phyloP scores from a whole-genome alignment of 140 eudicot genomes.

The Senecio squalidus region DNA sequence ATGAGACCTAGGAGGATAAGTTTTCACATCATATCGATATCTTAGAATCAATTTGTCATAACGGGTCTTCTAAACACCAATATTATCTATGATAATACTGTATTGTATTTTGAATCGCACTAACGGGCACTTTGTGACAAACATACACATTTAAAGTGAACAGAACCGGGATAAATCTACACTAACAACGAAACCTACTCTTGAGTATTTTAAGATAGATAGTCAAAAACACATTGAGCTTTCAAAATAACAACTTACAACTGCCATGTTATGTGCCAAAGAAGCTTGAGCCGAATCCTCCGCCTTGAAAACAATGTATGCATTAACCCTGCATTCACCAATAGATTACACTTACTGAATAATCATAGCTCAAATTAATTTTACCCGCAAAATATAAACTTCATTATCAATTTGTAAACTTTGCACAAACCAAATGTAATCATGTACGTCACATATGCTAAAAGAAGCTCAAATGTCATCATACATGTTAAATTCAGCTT shows the following conservation, averaged over 20 bases:
- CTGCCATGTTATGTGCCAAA: constrained; percentile 91
- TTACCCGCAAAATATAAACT: too few species aligned
- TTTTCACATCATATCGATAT: too few species aligned
- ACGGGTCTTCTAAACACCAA: not conserved
- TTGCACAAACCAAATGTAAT: too few species aligned
- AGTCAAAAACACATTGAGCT: not conserved
- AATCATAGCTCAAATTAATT: not conserved
- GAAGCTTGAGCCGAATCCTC: constrained; percentile 86
- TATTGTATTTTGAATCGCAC: not conserved
- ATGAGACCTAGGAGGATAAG: too few species aligned
- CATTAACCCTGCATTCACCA: constrained; percentile 71
- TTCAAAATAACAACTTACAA: constrained; percentile 45
- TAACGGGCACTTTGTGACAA: not conserved
- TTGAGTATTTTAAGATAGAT: not conserved
- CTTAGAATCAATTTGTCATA: too few species aligned
- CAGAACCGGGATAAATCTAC: not conserved
- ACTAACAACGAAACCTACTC: too few species aligned
- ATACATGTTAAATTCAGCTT: not conserved
- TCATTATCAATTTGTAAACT: too few species aligned
- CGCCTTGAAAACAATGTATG: constrained; percentile 71
- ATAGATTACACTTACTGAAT: not conserved
- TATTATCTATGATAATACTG: not conserved
- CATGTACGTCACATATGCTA: too few species aligned
- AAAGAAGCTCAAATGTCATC: not conserved
- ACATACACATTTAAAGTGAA: too few species aligned